phyloP scores from a whole-genome alignment of 257 asterid genomes.

The Ilex asprella region DNA sequence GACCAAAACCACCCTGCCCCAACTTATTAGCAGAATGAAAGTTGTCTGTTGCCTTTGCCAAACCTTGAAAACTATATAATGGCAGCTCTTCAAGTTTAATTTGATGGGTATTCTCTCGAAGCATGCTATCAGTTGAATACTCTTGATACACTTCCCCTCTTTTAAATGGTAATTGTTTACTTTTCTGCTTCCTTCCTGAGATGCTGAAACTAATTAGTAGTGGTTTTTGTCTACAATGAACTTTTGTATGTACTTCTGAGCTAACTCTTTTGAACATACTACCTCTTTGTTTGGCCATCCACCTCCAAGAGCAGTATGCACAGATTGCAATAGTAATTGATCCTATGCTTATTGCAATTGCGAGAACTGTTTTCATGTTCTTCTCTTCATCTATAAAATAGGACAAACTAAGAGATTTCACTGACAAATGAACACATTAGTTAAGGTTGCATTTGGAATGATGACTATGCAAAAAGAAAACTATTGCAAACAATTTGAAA shows the following conservation, averaged over 20 bases:
- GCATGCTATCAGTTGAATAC: conserved; percentile 15
- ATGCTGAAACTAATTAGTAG: conserved; percentile 6
- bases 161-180: conserved; percentile 5
- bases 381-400: conserved; percentile 25
- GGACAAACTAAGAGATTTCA: neutral
- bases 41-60: conserved; percentile 28
- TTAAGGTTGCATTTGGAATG: neutral
- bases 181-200: conserved; percentile 13
- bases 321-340: conserved; percentile 13
- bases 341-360: conserved; percentile 32
- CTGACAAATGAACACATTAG: too few species aligned
- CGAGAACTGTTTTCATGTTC: conserved; percentile 22
- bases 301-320: conserved; percentile 22
- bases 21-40: conserved; percentile 29
- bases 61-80: conserved; percentile 17
- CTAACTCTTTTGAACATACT: neutral
- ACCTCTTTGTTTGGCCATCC: conserved; percentile 18
- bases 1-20: conserved; percentile 44
- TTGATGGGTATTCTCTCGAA: conserved; percentile 2
- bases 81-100: conserved; percentile 30
- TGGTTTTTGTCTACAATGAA: neutral
- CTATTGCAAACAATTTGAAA: neutral
- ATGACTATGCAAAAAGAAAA: neutral
- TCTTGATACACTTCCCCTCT: conserved; percentile 3
- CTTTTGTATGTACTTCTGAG: too few species aligned